Base-by-base conservation (phyloP, 73 alveolate species). In the Stentor coeruleus region DNA sequence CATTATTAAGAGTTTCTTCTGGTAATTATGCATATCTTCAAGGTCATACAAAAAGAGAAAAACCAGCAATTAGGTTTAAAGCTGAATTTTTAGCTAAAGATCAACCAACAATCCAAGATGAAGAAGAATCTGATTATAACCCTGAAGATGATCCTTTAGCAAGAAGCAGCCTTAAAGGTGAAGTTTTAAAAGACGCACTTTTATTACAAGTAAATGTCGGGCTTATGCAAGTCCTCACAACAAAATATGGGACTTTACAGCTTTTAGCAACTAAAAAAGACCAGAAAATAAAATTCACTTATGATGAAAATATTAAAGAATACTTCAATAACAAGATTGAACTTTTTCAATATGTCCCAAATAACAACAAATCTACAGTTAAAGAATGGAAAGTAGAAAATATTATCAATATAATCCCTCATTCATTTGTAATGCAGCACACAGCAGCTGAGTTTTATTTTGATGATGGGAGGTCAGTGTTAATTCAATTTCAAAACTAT, bases 361-460 rank as follows among this genome's bases (percentile, higher is more conserved):
- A 26, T 1, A 20, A 20, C 0, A 66, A 20, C 14, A 66, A 66
- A 66, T 31, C 79, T 28, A 11, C 15, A 15, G 37, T 66, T 1
- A 66, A 66, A 31, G 79, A 66, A 66, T 66, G 79, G 79, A 66
- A 66, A 1, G 2, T 66, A 26, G 79, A 66, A 66, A 20, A 26
- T 66, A 28, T 66, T 1, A 40, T 20, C 0, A 31, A 20, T 1
- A 31, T 66, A 20, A 20, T 66, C 33, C 79, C 79, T 26, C n/a
- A 66, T 1, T 11, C 39, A 1, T 81, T 40, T 59, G 86, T 81
- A 3, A 39, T 59, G 49, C 41, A 74, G 59, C 41, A 81, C 49
- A 81, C 86, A 59, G 86, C 86, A 3, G 80, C 80, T 81, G 86
- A 81, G 84, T 60, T 81, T 28, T 81, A 3, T 55, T 35, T 81